These are phyloP conservation scores for Dictyostelium capitatum DNA, from an alignment of 78 protist genomes.

Conservation along the genomic window DNA sequence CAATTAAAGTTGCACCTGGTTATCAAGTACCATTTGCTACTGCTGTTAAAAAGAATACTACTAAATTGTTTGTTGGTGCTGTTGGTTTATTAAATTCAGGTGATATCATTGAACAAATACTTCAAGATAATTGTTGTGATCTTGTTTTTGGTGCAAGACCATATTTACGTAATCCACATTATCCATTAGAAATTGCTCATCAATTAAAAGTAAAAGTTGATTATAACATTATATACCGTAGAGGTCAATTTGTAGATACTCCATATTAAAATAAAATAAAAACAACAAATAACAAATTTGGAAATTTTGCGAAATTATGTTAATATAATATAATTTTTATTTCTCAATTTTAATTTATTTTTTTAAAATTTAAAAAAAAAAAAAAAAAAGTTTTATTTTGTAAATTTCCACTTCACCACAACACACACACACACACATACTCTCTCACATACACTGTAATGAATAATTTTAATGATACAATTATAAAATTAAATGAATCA, in stretches of 20 bases:
- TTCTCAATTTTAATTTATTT: too few species aligned
- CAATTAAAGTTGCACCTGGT: background rate
- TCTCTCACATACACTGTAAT: too few species aligned
- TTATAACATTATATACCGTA: background rate
- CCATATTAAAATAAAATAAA: background rate
- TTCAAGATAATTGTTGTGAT: constrained; percentile 27
- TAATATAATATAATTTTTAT: too few species aligned
- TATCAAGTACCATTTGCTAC: constrained; percentile 65
- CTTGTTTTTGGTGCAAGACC: constrained; percentile 37
- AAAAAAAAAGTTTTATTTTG: too few species aligned
- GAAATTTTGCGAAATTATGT: too few species aligned
- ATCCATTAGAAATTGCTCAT: background rate
- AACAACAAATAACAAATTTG: too few species aligned
- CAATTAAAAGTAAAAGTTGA: constrained; percentile 23
- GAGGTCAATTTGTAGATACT: constrained; percentile 16
- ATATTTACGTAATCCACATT: constrained; percentile 49
- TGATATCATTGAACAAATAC: constrained; percentile 12
- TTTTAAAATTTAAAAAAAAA: too few species aligned
- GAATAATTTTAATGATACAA: too few species aligned
- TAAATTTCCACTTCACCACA: too few species aligned
- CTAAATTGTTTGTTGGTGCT: background rate
- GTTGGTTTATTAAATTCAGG: constrained; percentile 64
- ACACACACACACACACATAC: too few species aligned
- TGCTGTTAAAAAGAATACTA: constrained; percentile 10
- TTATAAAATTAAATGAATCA: too few species aligned